Evolutionary conservation across 2,329 filamentous ascomycete species (phyloP), one percentile per base, ranked within the genome.

Genomic region (Aspergillus pseudonomiae): DNA sequence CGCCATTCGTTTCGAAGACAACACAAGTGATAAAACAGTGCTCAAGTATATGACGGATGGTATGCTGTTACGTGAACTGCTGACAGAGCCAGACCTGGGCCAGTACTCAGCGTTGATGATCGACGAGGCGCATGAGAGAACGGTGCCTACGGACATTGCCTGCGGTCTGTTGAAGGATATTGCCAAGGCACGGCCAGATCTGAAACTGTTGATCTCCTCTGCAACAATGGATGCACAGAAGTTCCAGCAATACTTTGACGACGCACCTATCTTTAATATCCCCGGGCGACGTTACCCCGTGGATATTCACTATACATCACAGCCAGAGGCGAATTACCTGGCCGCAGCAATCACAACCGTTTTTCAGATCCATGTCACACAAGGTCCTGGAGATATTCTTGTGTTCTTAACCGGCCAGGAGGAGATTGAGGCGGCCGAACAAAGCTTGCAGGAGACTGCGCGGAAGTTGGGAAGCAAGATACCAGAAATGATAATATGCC

Each of bases 1-100:
- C 76, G 90, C 90, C 0, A 96, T 99, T 70, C 91, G 95, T 65
- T 99, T 98, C 71, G 95, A 99, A 75, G 92, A 97, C 77, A 89
- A 89, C 67, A 96, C 93, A 0, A 92, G 88, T 74, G 93, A 96
- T 72, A 96, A 96, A 80, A 98, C 95, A 0, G 84, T 94, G 9
- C 80, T 99, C 60, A 96, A 97, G 78, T 98, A 97, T 79, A 94
- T 96, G 91, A 99, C 95, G 0, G 95, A 99, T 73, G 95, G 95
- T 75, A 96, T 98, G 91, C 82, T 98, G 45, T 82, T 98, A 34
- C 86, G 93, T 74, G 93, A 97, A 75, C 91, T 97, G 68, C 87
- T 97, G 80, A 94, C 92, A 0, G 93, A 96, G 72, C 94, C 94
- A 0, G 89, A 94, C 68, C 82, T 98, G 6, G 86, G 88, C 1